Base-by-base conservation (phyloP, 306 rosid species). In the Malus orientalis region DNA sequence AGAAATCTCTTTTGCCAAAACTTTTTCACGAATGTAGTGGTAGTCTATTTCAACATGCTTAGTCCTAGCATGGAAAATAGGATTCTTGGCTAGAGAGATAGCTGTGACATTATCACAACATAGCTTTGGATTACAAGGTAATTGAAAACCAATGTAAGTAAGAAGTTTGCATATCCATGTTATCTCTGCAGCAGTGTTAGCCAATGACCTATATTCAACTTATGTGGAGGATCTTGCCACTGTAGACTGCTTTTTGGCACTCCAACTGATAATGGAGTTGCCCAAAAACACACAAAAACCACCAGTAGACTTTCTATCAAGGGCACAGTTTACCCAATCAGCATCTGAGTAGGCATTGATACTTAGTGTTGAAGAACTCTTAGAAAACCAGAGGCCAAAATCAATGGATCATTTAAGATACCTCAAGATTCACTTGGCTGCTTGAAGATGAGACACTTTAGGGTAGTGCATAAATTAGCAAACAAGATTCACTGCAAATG, bases 311-410 rank as follows among this genome's bases (percentile, higher is more conserved):
- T 0, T 5, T 0, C 3, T 3, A 51, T 51, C 58, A 15, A 53
- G 2, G 2, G 19, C 2, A 2, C 58, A 53, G 0, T 8, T 1
- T 5, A 9, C 58, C 58, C 58, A 53, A 5, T 53, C 22, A 1
- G 22, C 22, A 18, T 53, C 10, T 0, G 58, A 53, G 15, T 15
- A 53, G 0, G 58, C 10, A 53, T 1, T 18, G 4, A 53, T 16
- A 18, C 22, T 0, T 0, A 3, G 58, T 0, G 22, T 2, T 16
- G 1, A 15, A 0, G 3, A 5, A 5, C 58, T 5, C 2, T 18
- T 53, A 2, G 10, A 18, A 2, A 53, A 18, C 22, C 3, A 53
- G 1, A 53, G 22, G 15, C 58, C 58, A 53, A 3, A 18, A 1
- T 53, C 22, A 53, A 18, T 6, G 3, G 58, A 15, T 4, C 22